Percentiles rank a stretch among this genome's conserved stretches.
Evolutionary conservation across 2,329 filamentous ascomycete genomes (phyloP).

Genomic region (Pseudogymnoascus sp.): DNA sequence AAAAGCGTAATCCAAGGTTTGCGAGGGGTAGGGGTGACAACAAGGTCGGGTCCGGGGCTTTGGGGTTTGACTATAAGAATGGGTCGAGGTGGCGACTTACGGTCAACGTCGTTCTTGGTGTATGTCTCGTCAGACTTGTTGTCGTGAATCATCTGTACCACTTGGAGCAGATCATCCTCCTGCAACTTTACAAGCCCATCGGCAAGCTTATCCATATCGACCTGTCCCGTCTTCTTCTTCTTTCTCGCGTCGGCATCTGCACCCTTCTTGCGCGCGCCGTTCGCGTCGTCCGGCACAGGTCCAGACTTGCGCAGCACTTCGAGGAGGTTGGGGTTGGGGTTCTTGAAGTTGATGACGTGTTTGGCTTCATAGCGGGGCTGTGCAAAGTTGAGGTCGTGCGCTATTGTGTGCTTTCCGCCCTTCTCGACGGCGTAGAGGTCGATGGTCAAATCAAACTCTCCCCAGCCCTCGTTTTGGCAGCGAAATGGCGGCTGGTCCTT

Average conservation of each 20-base stretch:
- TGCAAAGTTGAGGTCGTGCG: constrained; percentile 89
- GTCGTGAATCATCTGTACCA: constrained; percentile 97
- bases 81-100: constrained; percentile 46
- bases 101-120: constrained; percentile 93
- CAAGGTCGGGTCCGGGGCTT: not conserved
- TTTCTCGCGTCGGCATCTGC: constrained; percentile 68
- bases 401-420: constrained; percentile 68
- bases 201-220: constrained; percentile 95
- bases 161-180: constrained; percentile 88
- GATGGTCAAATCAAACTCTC: constrained; percentile 94
- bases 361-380: constrained; percentile 73
- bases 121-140: constrained; percentile 92
- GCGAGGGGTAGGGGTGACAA: not conserved
- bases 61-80: not conserved
- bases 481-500: constrained; percentile 81
- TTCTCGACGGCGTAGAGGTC: constrained; percentile 79
- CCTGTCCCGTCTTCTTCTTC: constrained; percentile 50
- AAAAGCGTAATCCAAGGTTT: not conserved
- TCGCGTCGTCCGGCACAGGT: constrained; percentile 66
- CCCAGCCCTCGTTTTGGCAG: constrained; percentile 93
- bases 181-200: constrained; percentile 81
- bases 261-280: constrained; percentile 52
- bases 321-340: constrained; percentile 81
- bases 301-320: constrained; percentile 75
- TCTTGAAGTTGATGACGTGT: constrained; percentile 80